phyloP scores from a whole-genome alignment of 108 stramenopile genomes.

The Skeletonema costatum region DNA sequence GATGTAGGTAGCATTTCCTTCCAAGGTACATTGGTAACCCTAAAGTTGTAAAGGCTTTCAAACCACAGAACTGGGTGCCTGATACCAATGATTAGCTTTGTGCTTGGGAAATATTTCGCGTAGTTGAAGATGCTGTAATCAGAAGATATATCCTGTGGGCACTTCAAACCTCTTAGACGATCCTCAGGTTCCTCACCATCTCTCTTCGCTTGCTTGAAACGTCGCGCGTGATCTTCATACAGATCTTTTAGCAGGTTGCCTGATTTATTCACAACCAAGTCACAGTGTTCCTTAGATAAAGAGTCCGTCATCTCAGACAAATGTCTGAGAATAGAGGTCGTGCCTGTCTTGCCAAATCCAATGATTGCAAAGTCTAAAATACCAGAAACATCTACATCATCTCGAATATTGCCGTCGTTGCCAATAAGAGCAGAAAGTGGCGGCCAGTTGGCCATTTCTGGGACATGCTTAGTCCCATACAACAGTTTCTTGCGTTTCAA shows the following conservation, averaged over 20 bases:
- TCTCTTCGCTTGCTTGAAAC: not conserved
- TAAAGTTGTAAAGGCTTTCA: conserved; percentile 50
- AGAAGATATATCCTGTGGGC: conserved; percentile 21
- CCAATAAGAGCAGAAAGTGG: not conserved
- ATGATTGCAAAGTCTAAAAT: not conserved
- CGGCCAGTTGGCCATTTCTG: not conserved
- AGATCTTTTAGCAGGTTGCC: not conserved
- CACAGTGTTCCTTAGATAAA: not conserved
- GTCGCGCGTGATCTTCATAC: not conserved
- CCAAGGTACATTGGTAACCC: conserved; percentile 14
- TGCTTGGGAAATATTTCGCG: conserved; percentile 19
- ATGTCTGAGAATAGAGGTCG: conserved; percentile 9
- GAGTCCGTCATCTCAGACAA: conserved; percentile 1
- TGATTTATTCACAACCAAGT: not conserved
- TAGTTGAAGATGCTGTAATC: conserved; percentile 26
- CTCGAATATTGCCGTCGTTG: not conserved
- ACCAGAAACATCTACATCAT: not conserved
- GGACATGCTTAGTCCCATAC: not conserved
- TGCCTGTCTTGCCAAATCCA: conserved; percentile 15
- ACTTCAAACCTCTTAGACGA: conserved; percentile 25
- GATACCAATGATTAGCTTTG: conserved; percentile 50
- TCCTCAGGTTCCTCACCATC: not conserved
- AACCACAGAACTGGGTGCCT: conserved; percentile 55
- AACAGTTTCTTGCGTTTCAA: conserved; percentile 1
- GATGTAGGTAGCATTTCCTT: not conserved